phyloP scores from a whole-genome alignment of 148 eudicot species.

The Fallopia convolvulus region DNA sequence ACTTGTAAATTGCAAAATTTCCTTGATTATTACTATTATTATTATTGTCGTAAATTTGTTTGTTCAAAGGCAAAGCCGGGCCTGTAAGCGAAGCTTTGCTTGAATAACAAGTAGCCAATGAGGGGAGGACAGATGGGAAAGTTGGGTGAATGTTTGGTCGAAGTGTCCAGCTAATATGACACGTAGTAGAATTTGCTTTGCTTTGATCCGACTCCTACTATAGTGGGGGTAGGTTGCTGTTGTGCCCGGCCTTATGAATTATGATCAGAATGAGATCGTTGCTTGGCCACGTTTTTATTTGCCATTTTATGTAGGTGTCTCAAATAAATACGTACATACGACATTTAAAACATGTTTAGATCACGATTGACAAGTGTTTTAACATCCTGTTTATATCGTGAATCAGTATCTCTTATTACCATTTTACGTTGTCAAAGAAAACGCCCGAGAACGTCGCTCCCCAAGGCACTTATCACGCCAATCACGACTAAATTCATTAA shows the following conservation, averaged over 20 bases:
- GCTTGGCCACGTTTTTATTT: background rate
- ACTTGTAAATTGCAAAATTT: too few species aligned
- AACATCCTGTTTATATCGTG: background rate
- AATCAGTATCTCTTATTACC: too few species aligned
- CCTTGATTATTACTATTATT: too few species aligned
- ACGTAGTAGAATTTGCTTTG: background rate
- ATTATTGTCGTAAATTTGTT: background rate
- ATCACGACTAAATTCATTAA: too few species aligned
- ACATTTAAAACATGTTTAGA: background rate
- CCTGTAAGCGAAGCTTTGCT: background rate
- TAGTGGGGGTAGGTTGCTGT: slow-evolving; percentile 1
- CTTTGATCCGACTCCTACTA: slow-evolving; percentile 6
- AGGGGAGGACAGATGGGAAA: background rate
- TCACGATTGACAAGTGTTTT: background rate
- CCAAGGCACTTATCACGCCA: too few species aligned
- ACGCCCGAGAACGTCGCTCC: too few species aligned
- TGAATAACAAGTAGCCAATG: background rate
- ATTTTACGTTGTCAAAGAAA: too few species aligned
- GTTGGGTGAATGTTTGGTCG: background rate
- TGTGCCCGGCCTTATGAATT: background rate
- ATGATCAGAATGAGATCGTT: background rate
- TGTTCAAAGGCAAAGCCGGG: background rate
- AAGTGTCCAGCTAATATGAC: slow-evolving; percentile 5
- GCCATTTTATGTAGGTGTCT: background rate
- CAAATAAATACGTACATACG: background rate